Percentiles rank a stretch among this genome's conserved stretches.
These are phyloP conservation scores for Trametes sp. DNA, from an alignment of 1,284 basidiomycete species.

Conservation along the genomic window DNA sequence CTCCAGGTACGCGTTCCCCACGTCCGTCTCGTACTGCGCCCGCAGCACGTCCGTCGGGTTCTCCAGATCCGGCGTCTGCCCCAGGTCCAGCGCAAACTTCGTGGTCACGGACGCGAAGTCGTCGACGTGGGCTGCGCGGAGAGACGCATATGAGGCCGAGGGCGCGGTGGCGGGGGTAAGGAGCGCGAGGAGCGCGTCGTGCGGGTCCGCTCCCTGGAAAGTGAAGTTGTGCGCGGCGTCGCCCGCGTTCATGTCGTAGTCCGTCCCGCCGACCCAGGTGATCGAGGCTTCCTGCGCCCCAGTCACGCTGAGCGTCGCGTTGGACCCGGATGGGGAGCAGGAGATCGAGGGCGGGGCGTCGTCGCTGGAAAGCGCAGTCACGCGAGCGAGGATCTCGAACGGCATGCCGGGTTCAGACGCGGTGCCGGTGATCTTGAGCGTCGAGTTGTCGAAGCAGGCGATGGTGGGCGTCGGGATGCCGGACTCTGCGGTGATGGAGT, in stretches of 20 bases:
- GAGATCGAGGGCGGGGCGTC: conserved; percentile 29
- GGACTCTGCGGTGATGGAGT: conserved; percentile 53
- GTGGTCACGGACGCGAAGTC: conserved; percentile 56
- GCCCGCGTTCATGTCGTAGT: conserved; percentile 70
- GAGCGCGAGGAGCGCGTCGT: conserved; percentile 51
- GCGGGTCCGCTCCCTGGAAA: conserved; percentile 70
- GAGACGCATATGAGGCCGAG: conserved; percentile 41
- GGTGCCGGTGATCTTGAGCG: conserved; percentile 63
- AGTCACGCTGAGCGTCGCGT: conserved; percentile 62
- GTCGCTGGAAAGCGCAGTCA: conserved; percentile 36
- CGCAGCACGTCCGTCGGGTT: conserved; percentile 67
- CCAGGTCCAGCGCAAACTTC: conserved; percentile 64
- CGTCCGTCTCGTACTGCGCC: conserved; percentile 57
- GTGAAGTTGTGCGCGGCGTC: conserved; percentile 61
- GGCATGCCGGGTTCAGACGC: conserved; percentile 65
- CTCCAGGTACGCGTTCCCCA: conserved; percentile 71
- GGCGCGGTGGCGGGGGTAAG: conserved; percentile 45
- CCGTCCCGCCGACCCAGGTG: conserved; percentile 75
- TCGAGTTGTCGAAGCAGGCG: conserved; percentile 63
- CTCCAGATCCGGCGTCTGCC: conserved; percentile 59
- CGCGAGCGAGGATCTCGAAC: conserved; percentile 70
- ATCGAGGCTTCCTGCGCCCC: conserved; percentile 61
- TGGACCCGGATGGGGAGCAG: conserved; percentile 48
- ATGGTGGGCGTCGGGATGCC: conserved; percentile 64
- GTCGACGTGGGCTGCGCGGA: conserved; percentile 55